A percentile compares a stretch with the other conserved stretches of the same genome.
Evolutionary conservation across 2,329 filamentous ascomycete species (phyloP).

Genomic region (Macrophomina pseudophaseolina): DNA sequence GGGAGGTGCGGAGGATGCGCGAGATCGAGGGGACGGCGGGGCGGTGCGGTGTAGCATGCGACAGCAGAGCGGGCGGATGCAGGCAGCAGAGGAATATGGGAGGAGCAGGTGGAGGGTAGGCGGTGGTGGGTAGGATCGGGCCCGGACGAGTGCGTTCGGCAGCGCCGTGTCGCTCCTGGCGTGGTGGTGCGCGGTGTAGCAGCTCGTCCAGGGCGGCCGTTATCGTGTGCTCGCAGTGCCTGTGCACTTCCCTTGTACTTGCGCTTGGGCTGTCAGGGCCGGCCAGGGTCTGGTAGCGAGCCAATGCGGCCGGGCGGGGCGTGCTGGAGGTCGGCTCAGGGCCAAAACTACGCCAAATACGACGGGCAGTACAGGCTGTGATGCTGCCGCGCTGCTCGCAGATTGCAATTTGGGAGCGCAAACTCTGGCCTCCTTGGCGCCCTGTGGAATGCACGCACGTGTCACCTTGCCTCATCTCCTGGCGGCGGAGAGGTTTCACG

Average conservation of each 20-base stretch:
- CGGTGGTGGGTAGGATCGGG: background rate
- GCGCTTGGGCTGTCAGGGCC: constrained; percentile 23
- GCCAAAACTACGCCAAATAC: constrained; percentile 21
- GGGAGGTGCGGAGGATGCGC: constrained; percentile 24
- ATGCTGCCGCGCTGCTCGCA: constrained; percentile 7
- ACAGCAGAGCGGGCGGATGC: background rate
- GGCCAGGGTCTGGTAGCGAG: constrained; percentile 22
- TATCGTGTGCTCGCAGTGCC: constrained; percentile 20
- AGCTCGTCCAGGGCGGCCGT: constrained; percentile 24
- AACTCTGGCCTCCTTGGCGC: constrained; percentile 23
- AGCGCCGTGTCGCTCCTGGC: constrained; percentile 23
- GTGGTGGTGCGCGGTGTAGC: constrained; percentile 22
- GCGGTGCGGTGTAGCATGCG: constrained; percentile 20
- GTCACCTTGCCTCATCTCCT: constrained; percentile 23
- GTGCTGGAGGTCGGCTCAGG: constrained; percentile 13
- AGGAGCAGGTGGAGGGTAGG: background rate
- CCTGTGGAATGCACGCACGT: constrained; percentile 22
- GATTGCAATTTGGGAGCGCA: constrained; percentile 24
- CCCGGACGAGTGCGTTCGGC: constrained; percentile 14
- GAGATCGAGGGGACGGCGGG: constrained; percentile 8
- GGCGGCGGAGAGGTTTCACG: constrained; percentile 25
- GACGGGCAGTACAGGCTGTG: constrained; percentile 10
- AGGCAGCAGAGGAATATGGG: background rate
- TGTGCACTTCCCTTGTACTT: constrained; percentile 1
- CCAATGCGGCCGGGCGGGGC: constrained; percentile 20